These are phyloP conservation scores for Laburnicola sp. DNA, from an alignment of 2,329 filamentous ascomycete genomes.

Conservation along the genomic window DNA sequence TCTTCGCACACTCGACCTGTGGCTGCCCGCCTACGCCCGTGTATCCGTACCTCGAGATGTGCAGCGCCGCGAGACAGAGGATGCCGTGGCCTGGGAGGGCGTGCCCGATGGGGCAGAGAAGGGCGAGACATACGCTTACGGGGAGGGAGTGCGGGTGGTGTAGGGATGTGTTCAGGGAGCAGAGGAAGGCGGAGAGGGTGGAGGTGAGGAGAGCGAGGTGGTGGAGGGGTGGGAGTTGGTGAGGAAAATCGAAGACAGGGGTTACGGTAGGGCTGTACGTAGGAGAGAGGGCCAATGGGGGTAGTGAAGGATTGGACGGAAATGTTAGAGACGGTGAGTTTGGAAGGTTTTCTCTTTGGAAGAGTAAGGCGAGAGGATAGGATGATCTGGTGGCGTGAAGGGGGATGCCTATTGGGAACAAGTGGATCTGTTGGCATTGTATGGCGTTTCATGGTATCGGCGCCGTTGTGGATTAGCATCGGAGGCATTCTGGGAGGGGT, in stretches of 20 bases:
- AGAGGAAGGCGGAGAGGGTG: conserved; percentile 19
- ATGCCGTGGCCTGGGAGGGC: conserved; percentile 8
- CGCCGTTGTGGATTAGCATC: too few species aligned
- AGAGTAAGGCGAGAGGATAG: too few species aligned
- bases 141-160: conserved; percentile 27
- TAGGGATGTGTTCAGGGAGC: conserved; percentile 24
- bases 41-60: conserved; percentile 24
- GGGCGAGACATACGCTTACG: conserved; percentile 7
- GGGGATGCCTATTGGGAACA: too few species aligned
- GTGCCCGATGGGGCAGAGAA: conserved; percentile 22
- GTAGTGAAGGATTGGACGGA: too few species aligned
- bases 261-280: too few species aligned
- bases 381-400: too few species aligned
- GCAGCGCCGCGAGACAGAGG: conserved; percentile 7
- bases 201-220: conserved; percentile 14
- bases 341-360: too few species aligned
- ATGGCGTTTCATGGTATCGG: too few species aligned
- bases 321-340: too few species aligned
- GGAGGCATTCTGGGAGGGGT: too few species aligned
- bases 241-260: not conserved
- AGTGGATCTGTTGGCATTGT: too few species aligned
- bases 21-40: conserved; percentile 28
- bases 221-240: conserved; percentile 9
- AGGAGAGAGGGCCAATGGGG: too few species aligned
- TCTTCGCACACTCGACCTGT: conserved; percentile 26